Conservation (phyloP, 805 yeast species). For the Saturnispora dispora region DNA sequence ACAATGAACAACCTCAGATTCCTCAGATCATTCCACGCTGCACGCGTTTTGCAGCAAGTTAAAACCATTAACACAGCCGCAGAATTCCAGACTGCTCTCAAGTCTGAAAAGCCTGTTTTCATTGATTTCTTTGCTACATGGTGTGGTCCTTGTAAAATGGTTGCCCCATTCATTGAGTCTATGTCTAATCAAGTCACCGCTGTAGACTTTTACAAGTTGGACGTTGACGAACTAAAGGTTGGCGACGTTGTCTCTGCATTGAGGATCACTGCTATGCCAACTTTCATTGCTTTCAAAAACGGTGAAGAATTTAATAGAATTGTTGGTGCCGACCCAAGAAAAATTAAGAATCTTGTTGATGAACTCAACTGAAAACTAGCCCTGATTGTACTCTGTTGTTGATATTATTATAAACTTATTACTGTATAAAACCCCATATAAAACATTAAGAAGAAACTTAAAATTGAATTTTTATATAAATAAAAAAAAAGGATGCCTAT, state of each 20-base stretch:
- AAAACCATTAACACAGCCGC: background rate
- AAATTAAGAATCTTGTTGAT: slow-evolving; percentile 5
- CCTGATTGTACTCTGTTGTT: background rate
- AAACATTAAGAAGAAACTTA: background rate
- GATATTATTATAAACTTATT: background rate
- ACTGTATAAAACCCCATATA: slow-evolving; percentile 1
- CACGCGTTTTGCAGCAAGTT: slow-evolving; percentile 1
- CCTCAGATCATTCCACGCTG: slow-evolving; percentile 6
- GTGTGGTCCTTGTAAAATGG: slow-evolving; percentile 77
- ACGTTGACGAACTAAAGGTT: slow-evolving; percentile 48
- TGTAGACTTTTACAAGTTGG: slow-evolving; percentile 59
- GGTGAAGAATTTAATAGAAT: slow-evolving; percentile 49
- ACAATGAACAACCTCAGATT: slow-evolving; percentile 6
- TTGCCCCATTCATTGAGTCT: slow-evolving; percentile 45
- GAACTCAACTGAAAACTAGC: slow-evolving; percentile 1
- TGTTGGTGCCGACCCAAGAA: slow-evolving; percentile 52
- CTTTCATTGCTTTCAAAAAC: slow-evolving; percentile 52
- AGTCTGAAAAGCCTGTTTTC: slow-evolving; percentile 19
- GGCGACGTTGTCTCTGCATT: slow-evolving; percentile 49
- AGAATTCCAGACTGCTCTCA: background rate
- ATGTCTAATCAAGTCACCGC: slow-evolving; percentile 36
- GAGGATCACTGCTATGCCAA: slow-evolving; percentile 69
- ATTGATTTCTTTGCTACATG: slow-evolving; percentile 65
- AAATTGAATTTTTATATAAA: background rate
- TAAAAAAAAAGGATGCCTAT: background rate